These are phyloP conservation scores for Apiotrichum mycotoxinovorans DNA, from an alignment of 1,284 basidiomycete species.

Conservation along the genomic window DNA sequence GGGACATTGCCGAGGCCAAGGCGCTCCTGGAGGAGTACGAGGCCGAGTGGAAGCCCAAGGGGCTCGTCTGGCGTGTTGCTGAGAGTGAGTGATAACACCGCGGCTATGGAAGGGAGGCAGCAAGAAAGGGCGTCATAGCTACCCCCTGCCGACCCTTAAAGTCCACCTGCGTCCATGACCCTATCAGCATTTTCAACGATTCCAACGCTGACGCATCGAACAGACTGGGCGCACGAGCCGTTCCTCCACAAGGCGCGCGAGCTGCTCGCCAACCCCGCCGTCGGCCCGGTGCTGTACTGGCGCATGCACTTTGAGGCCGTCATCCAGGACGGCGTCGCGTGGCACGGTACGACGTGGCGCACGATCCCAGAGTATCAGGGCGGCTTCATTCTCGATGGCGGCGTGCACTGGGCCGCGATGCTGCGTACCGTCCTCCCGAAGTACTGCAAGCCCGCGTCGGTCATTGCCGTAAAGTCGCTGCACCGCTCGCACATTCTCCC, in stretches of 20 bases:
- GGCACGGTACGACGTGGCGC: conserved; percentile 76
- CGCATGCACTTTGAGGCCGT: conserved; percentile 54
- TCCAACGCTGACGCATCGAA: too few species aligned
- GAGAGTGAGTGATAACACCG: conserved; percentile 57
- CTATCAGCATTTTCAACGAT: too few species aligned
- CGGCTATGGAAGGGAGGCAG: too few species aligned
- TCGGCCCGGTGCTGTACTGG: conserved; percentile 53
- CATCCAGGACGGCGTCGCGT: conserved; percentile 63
- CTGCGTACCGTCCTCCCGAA: conserved; percentile 37
- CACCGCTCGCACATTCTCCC: conserved; percentile 67
- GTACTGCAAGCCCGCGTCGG: conserved; percentile 50
- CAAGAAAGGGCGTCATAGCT: too few species aligned
- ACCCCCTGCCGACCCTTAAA: too few species aligned
- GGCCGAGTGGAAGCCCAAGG: conserved; percentile 61
- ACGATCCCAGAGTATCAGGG: conserved; percentile 75
- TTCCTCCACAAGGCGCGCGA: conserved; percentile 57
- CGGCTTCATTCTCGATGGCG: conserved; percentile 49
- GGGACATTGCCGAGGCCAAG: conserved; percentile 62
- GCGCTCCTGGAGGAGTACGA: conserved; percentile 67
- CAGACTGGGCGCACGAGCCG: conserved; percentile 68
- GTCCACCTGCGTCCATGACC: too few species aligned
- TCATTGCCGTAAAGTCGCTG: conserved; percentile 65
- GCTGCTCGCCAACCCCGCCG: conserved; percentile 58
- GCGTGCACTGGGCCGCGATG: conserved; percentile 44
- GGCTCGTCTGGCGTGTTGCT: conserved; percentile 76